Base-by-base conservation (phyloP, 768 basidiomycete genomes). In the Calocera viscosa region DNA sequence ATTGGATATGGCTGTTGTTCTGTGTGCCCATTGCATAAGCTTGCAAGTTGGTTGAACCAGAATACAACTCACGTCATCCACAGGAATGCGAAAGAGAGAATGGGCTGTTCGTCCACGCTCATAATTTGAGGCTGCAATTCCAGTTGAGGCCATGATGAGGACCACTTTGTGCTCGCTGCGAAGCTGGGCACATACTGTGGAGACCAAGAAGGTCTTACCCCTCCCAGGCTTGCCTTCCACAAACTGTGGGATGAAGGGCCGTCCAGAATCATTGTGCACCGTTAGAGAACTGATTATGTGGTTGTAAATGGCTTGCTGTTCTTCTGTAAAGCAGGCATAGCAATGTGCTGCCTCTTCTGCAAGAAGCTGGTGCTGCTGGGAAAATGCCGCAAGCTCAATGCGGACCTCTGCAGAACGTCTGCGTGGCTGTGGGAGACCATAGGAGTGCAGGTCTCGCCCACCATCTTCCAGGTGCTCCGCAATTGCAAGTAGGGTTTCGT, bases 161-260 rank as follows among this genome's bases (percentile, higher is more conserved):
- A 77, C 74, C 30, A 80, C 77, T 26, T 72, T 66, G 1, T 72
- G 73, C 1, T 34, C 33, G 0, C 71, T 64, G 14, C 78, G 71
- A 0, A 79, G 40, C 30, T 68, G 70, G 66, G 74, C 74, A 49
- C 75, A 77, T 1, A 81, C 63, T 0, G 78, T 71, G 35, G 75
- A 75, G 0, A 77, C 66, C 0, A 80, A 34, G 38, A 73, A 78
- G 0, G 79, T 80, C 70, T 81, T 81, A 0, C 79, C 80, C 2
- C 77, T 68, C 0, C 80, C 80, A 1, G 79, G 79, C 66, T 77
- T 75, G 0, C 79, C 78, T 68, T 80, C 75, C 2, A 80, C 66
- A 66, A 79, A 79, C 10, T 72, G 68, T 38, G 67, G 71, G 8
- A 47, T 38, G n/a, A n/a, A n/a, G n/a, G n/a, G n/a, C n/a, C n/a